Evolutionary conservation across 805 yeast genomes (phyloP).

Genomic region (Saturnispora diversa): DNA sequence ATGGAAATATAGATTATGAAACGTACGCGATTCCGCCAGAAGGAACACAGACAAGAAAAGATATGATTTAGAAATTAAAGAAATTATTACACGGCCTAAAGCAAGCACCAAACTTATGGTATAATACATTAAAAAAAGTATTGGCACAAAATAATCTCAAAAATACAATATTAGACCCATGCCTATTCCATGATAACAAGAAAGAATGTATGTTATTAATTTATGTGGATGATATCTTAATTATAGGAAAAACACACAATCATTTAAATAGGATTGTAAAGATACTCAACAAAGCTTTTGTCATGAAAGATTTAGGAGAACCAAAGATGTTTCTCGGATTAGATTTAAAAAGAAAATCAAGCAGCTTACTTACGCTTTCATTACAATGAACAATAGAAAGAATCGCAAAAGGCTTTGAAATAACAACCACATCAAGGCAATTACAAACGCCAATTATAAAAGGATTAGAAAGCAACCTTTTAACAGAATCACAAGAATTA

Average conservation of each 20-base stretch:
- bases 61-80: slow-evolving; percentile 1
- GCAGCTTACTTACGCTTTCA: too few relatives aligned
- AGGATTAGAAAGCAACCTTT: background rate
- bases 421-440: background rate
- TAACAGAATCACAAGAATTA: background rate
- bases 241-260: background rate
- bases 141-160: background rate
- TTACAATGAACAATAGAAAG: background rate
- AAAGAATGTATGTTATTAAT: slow-evolving; percentile 3
- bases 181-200: slow-evolving; percentile 1
- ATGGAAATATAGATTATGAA: slow-evolving; percentile 9
- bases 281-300: background rate
- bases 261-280: background rate
- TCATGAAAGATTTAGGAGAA: slow-evolving; percentile 3
- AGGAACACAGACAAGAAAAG: background rate
- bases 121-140: background rate
- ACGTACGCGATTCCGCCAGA: slow-evolving; percentile 8
- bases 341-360: background rate
- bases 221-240: background rate
- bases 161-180: slow-evolving; percentile 3
- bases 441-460: slow-evolving; percentile 3
- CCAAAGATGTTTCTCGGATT: slow-evolving; percentile 3
- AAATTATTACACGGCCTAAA: slow-evolving; percentile 7
- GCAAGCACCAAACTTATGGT: slow-evolving; percentile 4
- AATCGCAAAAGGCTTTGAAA: background rate